A percentile compares a stretch with the other conserved stretches of the same genome.
phyloP scores from a whole-genome alignment of 176 grass and related monocot species.

The Cenchrus americanus region DNA sequence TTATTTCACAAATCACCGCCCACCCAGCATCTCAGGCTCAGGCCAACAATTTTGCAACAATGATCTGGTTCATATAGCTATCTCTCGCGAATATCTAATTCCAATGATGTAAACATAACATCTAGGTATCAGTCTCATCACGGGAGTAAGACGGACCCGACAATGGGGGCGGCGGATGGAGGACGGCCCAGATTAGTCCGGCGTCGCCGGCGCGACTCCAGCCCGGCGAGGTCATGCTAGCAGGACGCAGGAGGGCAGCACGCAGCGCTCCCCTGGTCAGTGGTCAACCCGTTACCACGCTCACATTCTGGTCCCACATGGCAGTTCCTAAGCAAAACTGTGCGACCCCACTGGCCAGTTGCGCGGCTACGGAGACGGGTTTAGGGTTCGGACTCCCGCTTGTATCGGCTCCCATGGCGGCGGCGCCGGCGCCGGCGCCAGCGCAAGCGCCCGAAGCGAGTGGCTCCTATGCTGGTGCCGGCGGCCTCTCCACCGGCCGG shows the following conservation, averaged over 20 bases:
- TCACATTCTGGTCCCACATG: not conserved
- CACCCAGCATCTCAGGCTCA: not conserved
- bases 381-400: slow-evolving; percentile 9
- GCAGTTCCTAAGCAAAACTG: slow-evolving; percentile 6
- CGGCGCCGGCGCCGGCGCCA: not conserved
- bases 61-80: not conserved
- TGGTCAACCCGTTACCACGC: not conserved
- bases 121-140: not conserved
- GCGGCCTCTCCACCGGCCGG: slow-evolving; percentile 57
- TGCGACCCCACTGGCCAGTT: not conserved
- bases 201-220: not conserved
- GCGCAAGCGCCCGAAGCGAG: slow-evolving; percentile 30
- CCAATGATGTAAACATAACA: not conserved
- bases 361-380: slow-evolving; percentile 36
- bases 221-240: slow-evolving; percentile 13
- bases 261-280: not conserved
- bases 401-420: slow-evolving; percentile 49
- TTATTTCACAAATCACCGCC: too few relatives aligned
- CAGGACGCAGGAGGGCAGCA: not conserved
- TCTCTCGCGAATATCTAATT: not conserved
- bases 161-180: slow-evolving; percentile 13
- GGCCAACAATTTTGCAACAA: not conserved
- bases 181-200: not conserved
- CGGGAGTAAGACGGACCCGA: slow-evolving; percentile 6
- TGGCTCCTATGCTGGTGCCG: not conserved